Percentiles rank a stretch among this genome's conserved stretches.
Conservation (phyloP, 805 yeast genomes). For the Monosporozyma servazzii region DNA sequence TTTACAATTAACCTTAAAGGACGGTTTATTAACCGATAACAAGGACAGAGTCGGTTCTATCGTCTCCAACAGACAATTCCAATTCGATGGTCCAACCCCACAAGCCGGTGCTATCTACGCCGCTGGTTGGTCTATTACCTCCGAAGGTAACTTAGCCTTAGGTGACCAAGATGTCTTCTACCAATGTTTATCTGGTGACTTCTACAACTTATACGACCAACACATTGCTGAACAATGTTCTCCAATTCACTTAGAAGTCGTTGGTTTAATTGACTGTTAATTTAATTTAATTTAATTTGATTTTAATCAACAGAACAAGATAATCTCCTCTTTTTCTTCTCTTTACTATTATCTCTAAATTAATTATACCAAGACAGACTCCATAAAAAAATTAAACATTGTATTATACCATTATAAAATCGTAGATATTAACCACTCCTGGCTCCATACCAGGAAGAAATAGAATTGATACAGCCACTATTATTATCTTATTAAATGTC, state of each 20-base stretch:
- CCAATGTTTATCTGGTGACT: constrained; percentile 57
- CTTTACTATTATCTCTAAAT: neutral
- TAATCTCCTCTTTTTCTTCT: neutral
- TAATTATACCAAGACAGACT: neutral
- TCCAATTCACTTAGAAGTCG: constrained; percentile 43
- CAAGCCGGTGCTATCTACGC: constrained; percentile 62
- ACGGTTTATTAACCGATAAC: constrained; percentile 43
- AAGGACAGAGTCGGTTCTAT: constrained; percentile 60
- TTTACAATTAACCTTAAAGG: constrained; percentile 43
- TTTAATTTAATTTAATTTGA: neutral
- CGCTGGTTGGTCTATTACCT: constrained; percentile 50
- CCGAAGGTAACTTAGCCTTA: constrained; percentile 49
- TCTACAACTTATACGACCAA: constrained; percentile 58
- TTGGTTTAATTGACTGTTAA: constrained; percentile 43
- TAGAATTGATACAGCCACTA: neutral
- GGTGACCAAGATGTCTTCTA: constrained; percentile 50
- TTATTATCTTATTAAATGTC: neutral
- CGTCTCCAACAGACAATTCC: constrained; percentile 69
- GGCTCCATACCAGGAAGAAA: neutral
- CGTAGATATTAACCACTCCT: neutral
- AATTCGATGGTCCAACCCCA: constrained; percentile 72
- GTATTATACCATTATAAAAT: neutral
- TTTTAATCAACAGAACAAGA: too few relatives aligned
- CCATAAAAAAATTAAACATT: too few relatives aligned
- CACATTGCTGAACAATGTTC: constrained; percentile 46